Base-by-base conservation (phyloP, 495 filamentous ascomycete genomes). In the Hyaloscypha variabilis region DNA sequence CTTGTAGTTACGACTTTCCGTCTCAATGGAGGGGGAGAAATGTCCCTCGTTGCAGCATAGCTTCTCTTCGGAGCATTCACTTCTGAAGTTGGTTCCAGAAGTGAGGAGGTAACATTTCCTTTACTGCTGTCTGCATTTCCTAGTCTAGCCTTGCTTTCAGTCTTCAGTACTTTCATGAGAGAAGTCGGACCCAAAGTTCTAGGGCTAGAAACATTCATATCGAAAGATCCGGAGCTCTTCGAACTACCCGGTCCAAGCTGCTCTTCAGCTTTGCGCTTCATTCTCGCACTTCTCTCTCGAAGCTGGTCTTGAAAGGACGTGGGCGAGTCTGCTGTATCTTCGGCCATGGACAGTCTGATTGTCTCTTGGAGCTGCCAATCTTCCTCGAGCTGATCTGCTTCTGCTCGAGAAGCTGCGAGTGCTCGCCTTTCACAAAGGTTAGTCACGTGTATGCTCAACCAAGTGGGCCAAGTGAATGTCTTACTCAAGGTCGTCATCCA, bases 21-120 rank as follows among this genome's bases (percentile, higher is more conserved):
- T 58, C 60, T 70, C n/a, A 70, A 30, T 17, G 81, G 76, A 10
- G 83, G 82, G 19, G 80, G 81, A 26, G 78, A 81, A 28, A 80
- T 74, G 0, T 36, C 28, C 72, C 72, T 75, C 25, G 69, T 68
- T 1, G 69, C 54, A 19, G 77, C 56, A 19, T 34, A 36, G 25
- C 53, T 60, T 53, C 42, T 59, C 34, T 62, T 42, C 8, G 57
- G 29, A 24, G 51, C 14, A 25, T 65, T 53, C 4, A 19, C 25
- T 51, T 24, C 11, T 50, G 34, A 14, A 3, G 31, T 25, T 25
- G 23, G 10, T 6, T 25, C 21, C 19, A 24, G 46, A 28, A 10
- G 3, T 1, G 21, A 28, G 8, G 21, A 23, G 8, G 0, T 0
- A 25, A 23, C 26, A 6, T 24, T 17, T 24, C 8, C 51, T 28